These are phyloP conservation scores for Alternaria sp. DNA, from an alignment of 2,329 filamentous ascomycete genomes.

Conservation along the genomic window DNA sequence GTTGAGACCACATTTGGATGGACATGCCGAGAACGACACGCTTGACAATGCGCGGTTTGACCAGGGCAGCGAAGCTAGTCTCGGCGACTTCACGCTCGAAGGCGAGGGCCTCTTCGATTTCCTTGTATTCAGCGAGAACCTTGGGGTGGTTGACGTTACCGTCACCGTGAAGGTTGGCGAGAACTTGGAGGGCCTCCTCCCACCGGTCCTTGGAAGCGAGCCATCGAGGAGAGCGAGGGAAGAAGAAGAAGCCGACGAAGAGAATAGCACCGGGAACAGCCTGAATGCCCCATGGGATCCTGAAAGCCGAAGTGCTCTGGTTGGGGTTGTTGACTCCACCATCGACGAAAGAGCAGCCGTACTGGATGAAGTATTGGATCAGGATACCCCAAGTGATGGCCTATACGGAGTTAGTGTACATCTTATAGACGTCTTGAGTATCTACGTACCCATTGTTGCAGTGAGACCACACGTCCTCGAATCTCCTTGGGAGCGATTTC, in stretches of 20 bases:
- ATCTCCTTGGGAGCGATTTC: constrained; percentile 69
- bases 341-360: constrained; percentile 66
- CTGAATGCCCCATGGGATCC: constrained; percentile 55
- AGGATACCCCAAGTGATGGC: constrained; percentile 66
- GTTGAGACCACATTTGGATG: constrained; percentile 68
- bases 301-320: constrained; percentile 55
- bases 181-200: constrained; percentile 67
- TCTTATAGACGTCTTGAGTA: neutral
- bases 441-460: constrained; percentile 55
- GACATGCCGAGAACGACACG: constrained; percentile 66
- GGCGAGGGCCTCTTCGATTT: constrained; percentile 64
- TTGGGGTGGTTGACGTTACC: constrained; percentile 65
- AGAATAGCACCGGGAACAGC: constrained; percentile 53
- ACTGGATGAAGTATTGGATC: constrained; percentile 73
- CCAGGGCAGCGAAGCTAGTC: constrained; percentile 60
- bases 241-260: constrained; percentile 52
- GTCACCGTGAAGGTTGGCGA: constrained; percentile 65
- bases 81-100: constrained; percentile 63
- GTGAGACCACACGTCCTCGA: constrained; percentile 66
- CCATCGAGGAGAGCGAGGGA: constrained; percentile 69
- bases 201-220: constrained; percentile 72
- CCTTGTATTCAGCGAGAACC: constrained; percentile 70
- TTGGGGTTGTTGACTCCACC: constrained; percentile 51
- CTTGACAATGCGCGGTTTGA: constrained; percentile 62
- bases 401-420: constrained; percentile 51